Conservation (phyloP, 2,329 filamentous ascomycete genomes). For the Ascochyta fabae region DNA sequence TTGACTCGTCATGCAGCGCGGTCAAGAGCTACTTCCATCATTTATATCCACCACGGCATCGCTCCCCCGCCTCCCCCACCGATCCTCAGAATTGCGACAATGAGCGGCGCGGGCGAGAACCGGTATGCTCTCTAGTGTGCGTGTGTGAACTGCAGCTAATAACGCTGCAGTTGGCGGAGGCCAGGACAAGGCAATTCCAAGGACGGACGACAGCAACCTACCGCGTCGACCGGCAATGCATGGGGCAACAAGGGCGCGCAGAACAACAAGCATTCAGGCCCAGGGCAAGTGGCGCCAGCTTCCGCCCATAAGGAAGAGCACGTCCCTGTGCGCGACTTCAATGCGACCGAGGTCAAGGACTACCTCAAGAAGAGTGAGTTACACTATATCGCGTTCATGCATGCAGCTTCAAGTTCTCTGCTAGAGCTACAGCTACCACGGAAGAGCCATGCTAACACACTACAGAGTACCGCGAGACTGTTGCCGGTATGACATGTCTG, state of each 20-base stretch:
- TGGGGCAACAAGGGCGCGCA: slow-evolving; percentile 41
- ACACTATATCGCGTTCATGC: background rate
- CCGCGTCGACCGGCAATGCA: slow-evolving; percentile 41
- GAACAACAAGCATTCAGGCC: slow-evolving; percentile 37
- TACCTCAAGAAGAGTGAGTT: slow-evolving; percentile 51
- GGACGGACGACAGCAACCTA: slow-evolving; percentile 45
- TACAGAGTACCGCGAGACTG: slow-evolving; percentile 39
- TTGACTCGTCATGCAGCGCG: slow-evolving; percentile 29
- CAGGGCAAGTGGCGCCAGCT: slow-evolving; percentile 23
- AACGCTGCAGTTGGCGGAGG: slow-evolving; percentile 43
- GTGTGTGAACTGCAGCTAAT: slow-evolving; percentile 20
- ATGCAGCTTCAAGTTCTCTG: background rate
- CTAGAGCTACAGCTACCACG: background rate
- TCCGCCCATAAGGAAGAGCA: slow-evolving; percentile 32
- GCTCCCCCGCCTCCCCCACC: slow-evolving; percentile 35
- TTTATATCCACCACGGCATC: slow-evolving; percentile 41
- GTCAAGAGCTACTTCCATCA: slow-evolving; percentile 31
- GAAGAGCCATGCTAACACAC: slow-evolving; percentile 26
- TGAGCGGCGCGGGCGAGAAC: slow-evolving; percentile 50
- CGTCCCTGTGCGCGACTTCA: slow-evolving; percentile 51
- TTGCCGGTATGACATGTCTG: slow-evolving; percentile 30
- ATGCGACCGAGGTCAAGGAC: slow-evolving; percentile 51
- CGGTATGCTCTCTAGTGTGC: slow-evolving; percentile 32
- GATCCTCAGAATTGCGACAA: slow-evolving; percentile 33
- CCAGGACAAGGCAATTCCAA: slow-evolving; percentile 43